Evolutionary conservation across 495 filamentous ascomycete species (phyloP), one percentile per base, ranked within the genome.

Genomic region (Neurospora sp.): DNA sequence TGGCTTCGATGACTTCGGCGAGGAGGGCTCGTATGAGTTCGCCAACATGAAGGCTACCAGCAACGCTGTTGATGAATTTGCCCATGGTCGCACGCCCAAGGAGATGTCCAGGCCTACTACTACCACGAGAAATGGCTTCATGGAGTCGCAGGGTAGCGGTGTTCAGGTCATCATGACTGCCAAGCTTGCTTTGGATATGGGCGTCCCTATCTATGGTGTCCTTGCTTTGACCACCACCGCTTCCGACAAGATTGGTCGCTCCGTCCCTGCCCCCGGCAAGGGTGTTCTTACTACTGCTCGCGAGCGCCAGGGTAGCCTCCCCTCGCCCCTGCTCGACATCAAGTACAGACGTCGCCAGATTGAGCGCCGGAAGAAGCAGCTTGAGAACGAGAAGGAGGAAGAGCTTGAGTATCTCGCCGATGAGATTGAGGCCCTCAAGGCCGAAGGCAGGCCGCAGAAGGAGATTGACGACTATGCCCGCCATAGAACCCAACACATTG

Each of bases 1-100:
- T 88, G 96, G 96, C 71, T 97, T 98, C 80, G 96, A 99, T 85
- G 96, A 99, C 83, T 98, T 99, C 88, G 94, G 96, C 76, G 96
- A 99, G 84, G 96, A 99, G 84, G 96, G 96, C 70, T 98, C 96
- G 5, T 98, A 97, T 77, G 96, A 99, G 82, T 99, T 99, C 80
- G 96, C 96, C 86, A 99, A 99, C 85, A 99, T 99, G 96, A 96
- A 97, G 83, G 96, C 96, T 39, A 99, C 96, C 59, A 97, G 93
- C 87, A 99, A 98, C 77, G 93, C 94, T 34, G 91, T 97, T 71
- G 94, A 98, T 74, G 96, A 98, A 79, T 92, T 98, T 78, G 94
- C 92, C 8, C 95, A 98, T 77, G 96, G 96, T 40, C 92, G 96
- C 75, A 97, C 96, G 40, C 96, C 96, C 0, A 89, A 90, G 79